phyloP scores from a whole-genome alignment of 2,329 filamentous ascomycete genomes.

The Penicillium verrucosum region DNA sequence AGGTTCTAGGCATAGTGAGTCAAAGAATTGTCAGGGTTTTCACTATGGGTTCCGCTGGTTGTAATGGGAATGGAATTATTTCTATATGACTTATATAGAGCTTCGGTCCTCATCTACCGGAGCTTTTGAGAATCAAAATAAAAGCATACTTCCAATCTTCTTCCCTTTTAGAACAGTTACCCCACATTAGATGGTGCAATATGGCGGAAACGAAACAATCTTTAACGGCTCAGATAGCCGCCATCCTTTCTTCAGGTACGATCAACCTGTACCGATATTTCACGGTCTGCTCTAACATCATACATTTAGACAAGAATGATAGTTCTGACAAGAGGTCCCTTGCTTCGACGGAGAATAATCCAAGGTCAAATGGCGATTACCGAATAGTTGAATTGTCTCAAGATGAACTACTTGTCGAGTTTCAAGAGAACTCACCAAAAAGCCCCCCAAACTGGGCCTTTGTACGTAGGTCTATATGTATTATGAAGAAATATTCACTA shows the following conservation, averaged over 20 bases:
- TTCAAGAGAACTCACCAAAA: constrained; percentile 21
- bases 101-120: not conserved
- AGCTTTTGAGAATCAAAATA: not conserved
- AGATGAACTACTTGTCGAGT: constrained; percentile 28
- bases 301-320: constrained; percentile 7
- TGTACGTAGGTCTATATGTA: constrained; percentile 17
- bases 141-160: not conserved
- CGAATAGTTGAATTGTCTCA: constrained; percentile 19
- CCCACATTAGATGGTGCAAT: not conserved
- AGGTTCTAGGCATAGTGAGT: constrained; percentile 21
- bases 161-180: not conserved
- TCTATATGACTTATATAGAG: constrained; percentile 14
- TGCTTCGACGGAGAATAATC: not conserved
- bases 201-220: constrained; percentile 9
- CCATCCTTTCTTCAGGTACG: constrained; percentile 16
- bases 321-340: not conserved
- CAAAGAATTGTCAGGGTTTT: constrained; percentile 11
- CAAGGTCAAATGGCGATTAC: constrained; percentile 13
- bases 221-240: constrained; percentile 5
- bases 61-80: not conserved
- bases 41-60: constrained; percentile 7
- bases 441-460: constrained; percentile 30
- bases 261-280: not conserved
- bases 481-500: not conserved
- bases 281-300: constrained; percentile 5